These are phyloP conservation scores for Quercus engelmannii DNA, from an alignment of 306 rosid genomes.

Conservation along the genomic window DNA sequence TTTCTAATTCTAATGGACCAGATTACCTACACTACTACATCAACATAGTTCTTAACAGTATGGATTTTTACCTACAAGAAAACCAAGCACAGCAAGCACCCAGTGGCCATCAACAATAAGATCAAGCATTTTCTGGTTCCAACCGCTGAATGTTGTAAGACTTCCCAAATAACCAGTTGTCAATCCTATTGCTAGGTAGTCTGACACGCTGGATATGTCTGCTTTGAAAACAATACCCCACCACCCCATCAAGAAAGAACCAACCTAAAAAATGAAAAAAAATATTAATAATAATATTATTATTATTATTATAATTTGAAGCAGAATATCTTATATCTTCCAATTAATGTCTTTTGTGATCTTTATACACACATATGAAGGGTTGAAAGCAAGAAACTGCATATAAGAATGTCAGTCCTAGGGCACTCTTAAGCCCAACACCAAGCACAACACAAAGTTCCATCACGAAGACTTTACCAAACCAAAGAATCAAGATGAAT, in stretches of 20 bases:
- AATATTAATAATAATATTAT: background rate
- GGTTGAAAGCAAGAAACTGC: background rate
- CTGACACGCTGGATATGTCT: slow-evolving; percentile 58
- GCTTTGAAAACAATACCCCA: slow-evolving; percentile 80
- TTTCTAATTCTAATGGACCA: background rate
- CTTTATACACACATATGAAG: background rate
- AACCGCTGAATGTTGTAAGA: slow-evolving; percentile 92
- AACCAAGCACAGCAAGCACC: slow-evolving; percentile 62
- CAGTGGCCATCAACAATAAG: slow-evolving; percentile 64
- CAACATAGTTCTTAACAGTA: background rate
- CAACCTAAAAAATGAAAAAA: slow-evolving; percentile 46
- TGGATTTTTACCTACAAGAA: slow-evolving; percentile 52
- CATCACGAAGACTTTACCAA: background rate
- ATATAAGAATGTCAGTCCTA: background rate
- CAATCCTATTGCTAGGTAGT: slow-evolving; percentile 68
- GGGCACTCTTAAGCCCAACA: background rate
- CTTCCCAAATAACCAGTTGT: slow-evolving; percentile 90
- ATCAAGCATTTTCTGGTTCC: slow-evolving; percentile 93
- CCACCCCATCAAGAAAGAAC: slow-evolving; percentile 97
- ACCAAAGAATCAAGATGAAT: background rate
- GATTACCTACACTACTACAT: background rate
- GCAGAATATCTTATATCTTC: slow-evolving; percentile 8
- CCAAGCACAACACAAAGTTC: background rate
- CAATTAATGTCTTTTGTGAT: background rate
- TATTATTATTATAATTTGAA: background rate